Conservation (phyloP, 2,329 filamentous ascomycete species). For the Hortaea werneckii region DNA sequence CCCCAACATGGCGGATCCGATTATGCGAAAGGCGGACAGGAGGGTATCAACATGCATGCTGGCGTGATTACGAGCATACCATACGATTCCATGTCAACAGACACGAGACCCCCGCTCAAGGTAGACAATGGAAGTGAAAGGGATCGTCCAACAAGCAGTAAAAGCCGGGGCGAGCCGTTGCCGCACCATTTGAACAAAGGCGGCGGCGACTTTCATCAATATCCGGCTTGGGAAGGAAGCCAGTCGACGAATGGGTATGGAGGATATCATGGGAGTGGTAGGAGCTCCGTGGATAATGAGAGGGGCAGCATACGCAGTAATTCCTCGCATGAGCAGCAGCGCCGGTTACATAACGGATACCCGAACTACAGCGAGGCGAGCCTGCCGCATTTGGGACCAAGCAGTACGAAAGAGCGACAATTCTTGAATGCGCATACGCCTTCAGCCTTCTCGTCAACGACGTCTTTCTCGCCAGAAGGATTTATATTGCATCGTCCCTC, state of each 20-base stretch:
- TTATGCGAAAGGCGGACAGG: slow-evolving; percentile 30
- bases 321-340: slow-evolving; percentile 45
- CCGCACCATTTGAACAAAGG: slow-evolving; percentile 77
- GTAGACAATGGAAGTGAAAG: slow-evolving; percentile 67
- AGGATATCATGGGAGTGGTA: slow-evolving; percentile 35
- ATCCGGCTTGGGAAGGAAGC: slow-evolving; percentile 46
- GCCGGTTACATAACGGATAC: slow-evolving; percentile 23
- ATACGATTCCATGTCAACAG: slow-evolving; percentile 60
- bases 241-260: slow-evolving; percentile 33
- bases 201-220: slow-evolving; percentile 76
- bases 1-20: slow-evolving; percentile 4
- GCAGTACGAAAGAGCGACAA: slow-evolving; percentile 5
- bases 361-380: slow-evolving; percentile 27
- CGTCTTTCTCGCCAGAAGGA: slow-evolving; percentile 43
- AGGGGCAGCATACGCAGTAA: slow-evolving; percentile 51
- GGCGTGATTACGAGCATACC: slow-evolving; percentile 82
- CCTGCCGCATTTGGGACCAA: slow-evolving; percentile 27
- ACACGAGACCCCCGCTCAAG: slow-evolving; percentile 55
- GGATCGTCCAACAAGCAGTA: slow-evolving; percentile 44
- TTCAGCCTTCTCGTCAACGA: slow-evolving; percentile 38
- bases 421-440: slow-evolving; percentile 33
- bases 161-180: slow-evolving; percentile 56
- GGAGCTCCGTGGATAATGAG: slow-evolving; percentile 31
- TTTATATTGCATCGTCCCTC: slow-evolving; percentile 60
- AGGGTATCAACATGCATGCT: slow-evolving; percentile 61